Evolutionary conservation across 768 basidiomycete genomes (phyloP), one percentile per base, ranked within the genome.

Genomic region (Lactifluus piperatus): DNA sequence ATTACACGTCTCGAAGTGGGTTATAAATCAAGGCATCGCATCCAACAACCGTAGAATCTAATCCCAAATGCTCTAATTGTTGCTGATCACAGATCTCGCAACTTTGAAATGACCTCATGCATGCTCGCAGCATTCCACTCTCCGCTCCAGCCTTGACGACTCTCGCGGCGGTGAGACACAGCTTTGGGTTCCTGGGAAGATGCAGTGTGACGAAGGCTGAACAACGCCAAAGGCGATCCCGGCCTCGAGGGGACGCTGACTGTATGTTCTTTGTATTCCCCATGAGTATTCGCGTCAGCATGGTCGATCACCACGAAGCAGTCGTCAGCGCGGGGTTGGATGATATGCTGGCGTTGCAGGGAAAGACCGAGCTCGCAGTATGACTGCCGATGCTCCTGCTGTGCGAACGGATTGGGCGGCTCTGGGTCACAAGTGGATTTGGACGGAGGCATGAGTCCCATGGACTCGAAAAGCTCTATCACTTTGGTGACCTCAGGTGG

Each of bases 91-190:
- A 65, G 50, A 39, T 65, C 51, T 13, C 60, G 55, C 7, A 65
- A 20, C 29, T 48, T 62, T 24, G 39, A 44, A 22, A 62, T 59
- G 4, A 66, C 60, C n/a, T 62, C 64, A 24, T 58, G 55, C 47
- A 65, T 56, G 62, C 36, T 57, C 36, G 26, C 54, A 11, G 46
- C 54, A 47, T 65, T 66, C 65, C 65, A 62, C 51, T 64, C 65
- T n/a, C 64, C 60, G 14, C 59, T 65, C 64, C 64, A 65, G 4
- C 65, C 57, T 24, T 59, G 53, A 27, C 54, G 56, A 22, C 60
- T 56, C 56, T 64, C 60, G 10, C 48, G 54, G 41, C 62, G 64
- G 26, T 55, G 62, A 16, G 50, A 43, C 45, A 55, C 44, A n/a
- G 9, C 49, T 4, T 13, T 3, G 14, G 27, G 39, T 0, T 20